Evolutionary conservation across 345 rosid species (phyloP).

Genomic region (Dimocarpus longan): DNA sequence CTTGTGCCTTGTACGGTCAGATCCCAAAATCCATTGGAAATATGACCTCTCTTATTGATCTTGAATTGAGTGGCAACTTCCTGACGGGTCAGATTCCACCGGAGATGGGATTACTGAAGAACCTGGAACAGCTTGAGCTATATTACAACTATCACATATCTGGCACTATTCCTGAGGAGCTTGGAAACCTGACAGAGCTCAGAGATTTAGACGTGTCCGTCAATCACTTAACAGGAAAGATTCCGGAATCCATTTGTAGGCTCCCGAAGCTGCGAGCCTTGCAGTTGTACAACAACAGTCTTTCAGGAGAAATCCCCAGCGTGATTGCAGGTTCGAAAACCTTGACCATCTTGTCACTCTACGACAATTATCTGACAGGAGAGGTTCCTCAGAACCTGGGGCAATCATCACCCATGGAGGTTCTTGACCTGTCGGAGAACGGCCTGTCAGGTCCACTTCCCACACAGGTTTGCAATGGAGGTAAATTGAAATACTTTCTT

Average conservation of each 20-base stretch:
- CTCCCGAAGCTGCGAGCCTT: slow-evolving; percentile 73
- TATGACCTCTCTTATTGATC: slow-evolving; percentile 83
- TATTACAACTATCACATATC: slow-evolving; percentile 73
- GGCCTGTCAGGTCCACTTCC: slow-evolving; percentile 75
- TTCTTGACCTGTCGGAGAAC: slow-evolving; percentile 84
- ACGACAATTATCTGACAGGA: slow-evolving; percentile 73
- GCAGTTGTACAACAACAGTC: slow-evolving; percentile 94
- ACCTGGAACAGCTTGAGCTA: slow-evolving; percentile 76
- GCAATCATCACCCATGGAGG: slow-evolving; percentile 48
- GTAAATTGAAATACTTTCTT: slow-evolving; percentile 76
- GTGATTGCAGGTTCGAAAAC: slow-evolving; percentile 62
- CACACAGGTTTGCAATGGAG: slow-evolving; percentile 60
- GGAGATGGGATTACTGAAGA: slow-evolving; percentile 73
- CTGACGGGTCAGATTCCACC: slow-evolving; percentile 66
- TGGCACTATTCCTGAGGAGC: slow-evolving; percentile 76
- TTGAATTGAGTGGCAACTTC: slow-evolving; percentile 81
- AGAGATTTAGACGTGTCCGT: slow-evolving; percentile 88
- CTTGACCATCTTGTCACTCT: slow-evolving; percentile 64
- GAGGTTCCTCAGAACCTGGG: slow-evolving; percentile 74
- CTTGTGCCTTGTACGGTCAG: slow-evolving; percentile 62
- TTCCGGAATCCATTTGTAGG: slow-evolving; percentile 75
- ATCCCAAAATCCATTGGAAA: slow-evolving; percentile 79
- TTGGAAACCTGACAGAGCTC: slow-evolving; percentile 87
- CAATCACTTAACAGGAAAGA: slow-evolving; percentile 63
- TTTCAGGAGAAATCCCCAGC: slow-evolving; percentile 76